Conservation (phyloP, 192 early-diverging fungal genomes). For the Linnemannia schmuckeri region DNA sequence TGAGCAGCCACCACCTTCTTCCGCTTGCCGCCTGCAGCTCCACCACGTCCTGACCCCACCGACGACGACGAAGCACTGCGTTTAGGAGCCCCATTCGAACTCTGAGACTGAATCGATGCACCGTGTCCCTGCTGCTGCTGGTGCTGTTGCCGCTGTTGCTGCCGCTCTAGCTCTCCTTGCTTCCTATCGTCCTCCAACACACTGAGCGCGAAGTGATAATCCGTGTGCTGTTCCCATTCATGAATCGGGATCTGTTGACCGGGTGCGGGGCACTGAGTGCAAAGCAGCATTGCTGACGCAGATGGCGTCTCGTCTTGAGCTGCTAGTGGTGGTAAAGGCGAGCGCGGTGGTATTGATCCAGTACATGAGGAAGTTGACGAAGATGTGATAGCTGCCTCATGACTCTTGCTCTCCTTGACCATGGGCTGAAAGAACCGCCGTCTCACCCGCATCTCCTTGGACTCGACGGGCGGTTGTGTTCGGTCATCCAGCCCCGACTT, state of each 20-base stretch:
- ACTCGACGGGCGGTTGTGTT: not conserved
- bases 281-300: conserved; percentile 4
- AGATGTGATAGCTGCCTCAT: not conserved
- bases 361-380: not conserved
- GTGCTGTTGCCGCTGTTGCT: conserved; percentile 19
- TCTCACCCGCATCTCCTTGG: not conserved
- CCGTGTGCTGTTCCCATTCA: conserved; percentile 48
- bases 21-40: not conserved
- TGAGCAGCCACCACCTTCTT: not conserved
- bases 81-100: not conserved
- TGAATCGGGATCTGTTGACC: conserved; percentile 24
- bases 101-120: not conserved
- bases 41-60: not conserved
- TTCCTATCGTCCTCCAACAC: conserved; percentile 45
- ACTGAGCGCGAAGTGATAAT: conserved; percentile 46
- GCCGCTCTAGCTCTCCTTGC: conserved; percentile 32
- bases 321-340: no score
- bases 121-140: not conserved
- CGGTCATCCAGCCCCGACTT: not conserved
- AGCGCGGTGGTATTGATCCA: not conserved
- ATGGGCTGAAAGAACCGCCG: not conserved
- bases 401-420: not conserved
- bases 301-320: not conserved
- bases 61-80: not conserved
- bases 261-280: conserved; percentile 34